phyloP scores from a whole-genome alignment of 2,329 filamentous ascomycete species.

The Cladophialophora immunda region DNA sequence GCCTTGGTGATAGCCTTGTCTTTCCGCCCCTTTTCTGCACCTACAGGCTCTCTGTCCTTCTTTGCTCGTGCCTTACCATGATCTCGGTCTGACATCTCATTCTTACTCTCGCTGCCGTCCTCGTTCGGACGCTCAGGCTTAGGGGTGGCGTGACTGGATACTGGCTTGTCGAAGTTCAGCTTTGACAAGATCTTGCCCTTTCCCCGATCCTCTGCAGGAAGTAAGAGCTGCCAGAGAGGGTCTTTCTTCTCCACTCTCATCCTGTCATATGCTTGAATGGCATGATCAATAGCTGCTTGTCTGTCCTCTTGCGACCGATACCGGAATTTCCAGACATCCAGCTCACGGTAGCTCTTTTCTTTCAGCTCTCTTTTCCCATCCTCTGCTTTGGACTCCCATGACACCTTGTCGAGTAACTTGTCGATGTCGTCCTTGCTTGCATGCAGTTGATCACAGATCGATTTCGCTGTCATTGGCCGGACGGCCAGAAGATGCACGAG shows the following conservation, averaged over 20 bases:
- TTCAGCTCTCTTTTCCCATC: slow-evolving; percentile 60
- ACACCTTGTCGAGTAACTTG: slow-evolving; percentile 62
- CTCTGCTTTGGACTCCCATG: slow-evolving; percentile 57
- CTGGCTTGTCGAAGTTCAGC: slow-evolving; percentile 57
- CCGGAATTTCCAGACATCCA: slow-evolving; percentile 69
- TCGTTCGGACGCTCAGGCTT: slow-evolving; percentile 34
- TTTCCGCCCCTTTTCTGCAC: slow-evolving; percentile 52
- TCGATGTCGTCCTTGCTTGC: slow-evolving; percentile 59
- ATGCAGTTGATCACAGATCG: slow-evolving; percentile 57
- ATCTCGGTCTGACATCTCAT: slow-evolving; percentile 36
- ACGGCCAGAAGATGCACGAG: slow-evolving; percentile 64
- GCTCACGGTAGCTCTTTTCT: slow-evolving; percentile 67
- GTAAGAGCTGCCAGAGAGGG: slow-evolving; percentile 68
- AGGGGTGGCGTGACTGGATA: slow-evolving; percentile 30
- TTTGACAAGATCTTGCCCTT: slow-evolving; percentile 69
- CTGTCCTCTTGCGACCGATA: slow-evolving; percentile 65
- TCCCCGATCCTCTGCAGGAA: slow-evolving; percentile 67
- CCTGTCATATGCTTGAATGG: slow-evolving; percentile 70
- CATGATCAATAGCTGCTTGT: slow-evolving; percentile 68
- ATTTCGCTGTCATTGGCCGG: slow-evolving; percentile 57
- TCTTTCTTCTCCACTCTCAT: slow-evolving; percentile 67
- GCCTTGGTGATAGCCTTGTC: slow-evolving; percentile 21
- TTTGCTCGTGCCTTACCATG: slow-evolving; percentile 19
- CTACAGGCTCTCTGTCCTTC: slow-evolving; percentile 29
- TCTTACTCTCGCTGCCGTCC: slow-evolving; percentile 33